Conservation (phyloP, 2,329 filamentous ascomycete genomes). For the Apiospora phragmitis region DNA sequence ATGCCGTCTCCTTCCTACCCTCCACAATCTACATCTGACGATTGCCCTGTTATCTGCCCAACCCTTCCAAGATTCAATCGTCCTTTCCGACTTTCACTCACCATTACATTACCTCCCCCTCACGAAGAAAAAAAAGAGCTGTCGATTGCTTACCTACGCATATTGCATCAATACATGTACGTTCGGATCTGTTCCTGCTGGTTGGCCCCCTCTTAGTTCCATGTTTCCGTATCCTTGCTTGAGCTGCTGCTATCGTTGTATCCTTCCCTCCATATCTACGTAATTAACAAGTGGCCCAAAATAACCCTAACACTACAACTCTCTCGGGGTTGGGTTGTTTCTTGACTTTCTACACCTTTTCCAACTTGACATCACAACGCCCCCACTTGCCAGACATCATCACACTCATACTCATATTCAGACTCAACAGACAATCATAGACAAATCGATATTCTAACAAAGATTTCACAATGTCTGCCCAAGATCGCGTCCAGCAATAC, state of each 20-base stretch:
- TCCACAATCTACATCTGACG: slow-evolving; percentile 5
- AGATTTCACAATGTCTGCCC: slow-evolving; percentile 63
- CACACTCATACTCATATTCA: background rate
- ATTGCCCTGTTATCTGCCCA: slow-evolving; percentile 7
- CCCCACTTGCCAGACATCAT: slow-evolving; percentile 1
- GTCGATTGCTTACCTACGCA: background rate
- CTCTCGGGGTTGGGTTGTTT: background rate
- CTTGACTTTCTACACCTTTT: slow-evolving; percentile 8
- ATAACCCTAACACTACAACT: slow-evolving; percentile 5
- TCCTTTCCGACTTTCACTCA: background rate
- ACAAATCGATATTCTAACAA: background rate
- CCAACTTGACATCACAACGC: slow-evolving; percentile 1
- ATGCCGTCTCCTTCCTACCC: background rate
- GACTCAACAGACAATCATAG: background rate
- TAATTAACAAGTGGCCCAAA: slow-evolving; percentile 9
- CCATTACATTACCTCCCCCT: background rate
- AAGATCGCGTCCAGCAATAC: slow-evolving; percentile 76
- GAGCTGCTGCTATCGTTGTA: slow-evolving; percentile 6
- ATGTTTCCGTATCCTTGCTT: slow-evolving; percentile 8
- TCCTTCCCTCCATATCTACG: background rate
- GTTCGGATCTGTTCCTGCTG: background rate
- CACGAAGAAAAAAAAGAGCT: background rate
- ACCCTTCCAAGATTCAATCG: slow-evolving; percentile 1
- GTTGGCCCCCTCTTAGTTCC: background rate
- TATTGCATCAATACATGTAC: background rate